phyloP scores from a whole-genome alignment of 805 yeast species.

The Yarrowia sp. region DNA sequence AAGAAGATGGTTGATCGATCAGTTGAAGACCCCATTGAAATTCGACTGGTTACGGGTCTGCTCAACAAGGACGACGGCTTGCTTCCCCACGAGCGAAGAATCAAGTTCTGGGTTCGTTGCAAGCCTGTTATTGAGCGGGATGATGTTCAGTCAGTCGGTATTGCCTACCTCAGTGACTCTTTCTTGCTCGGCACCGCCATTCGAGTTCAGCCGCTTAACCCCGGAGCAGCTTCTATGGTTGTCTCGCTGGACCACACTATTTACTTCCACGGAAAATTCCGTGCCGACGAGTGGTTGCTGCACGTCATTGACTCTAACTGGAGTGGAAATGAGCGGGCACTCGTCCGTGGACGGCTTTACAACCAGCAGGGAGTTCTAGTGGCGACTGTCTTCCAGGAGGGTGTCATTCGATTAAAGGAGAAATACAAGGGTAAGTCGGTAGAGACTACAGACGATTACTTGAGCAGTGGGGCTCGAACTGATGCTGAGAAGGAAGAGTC shows the following conservation, averaged over 20 bases:
- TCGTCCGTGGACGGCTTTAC: constrained; percentile 68
- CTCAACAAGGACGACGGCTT: constrained; percentile 13
- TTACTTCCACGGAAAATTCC: constrained; percentile 57
- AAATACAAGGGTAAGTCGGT: constrained; percentile 9
- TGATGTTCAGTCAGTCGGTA: constrained; percentile 28
- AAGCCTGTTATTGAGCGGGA: constrained; percentile 25
- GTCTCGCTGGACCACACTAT: constrained; percentile 67
- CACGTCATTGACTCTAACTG: constrained; percentile 50
- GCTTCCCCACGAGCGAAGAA: constrained; percentile 26
- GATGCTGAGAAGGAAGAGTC: constrained; percentile 14
- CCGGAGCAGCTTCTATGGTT: constrained; percentile 29
- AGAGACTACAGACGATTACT: constrained; percentile 17
- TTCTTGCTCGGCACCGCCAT: constrained; percentile 28
- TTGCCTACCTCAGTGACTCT: constrained; percentile 30
- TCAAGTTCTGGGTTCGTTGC: constrained; percentile 28
- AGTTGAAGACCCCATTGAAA: constrained; percentile 30
- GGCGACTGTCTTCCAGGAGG: constrained; percentile 81
- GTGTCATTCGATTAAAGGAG: constrained; percentile 42
- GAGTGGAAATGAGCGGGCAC: constrained; percentile 52
- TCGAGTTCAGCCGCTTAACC: constrained; percentile 12
- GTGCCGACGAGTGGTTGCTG: constrained; percentile 51
- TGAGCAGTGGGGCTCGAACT: background rate
- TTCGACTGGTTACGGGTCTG: constrained; percentile 26
- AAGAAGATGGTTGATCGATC: constrained; percentile 34
- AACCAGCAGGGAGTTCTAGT: constrained; percentile 92